Evolutionary conservation across 768 basidiomycete species (phyloP), one percentile per base, ranked within the genome.

Genomic region (Lenzites betulinus): DNA sequence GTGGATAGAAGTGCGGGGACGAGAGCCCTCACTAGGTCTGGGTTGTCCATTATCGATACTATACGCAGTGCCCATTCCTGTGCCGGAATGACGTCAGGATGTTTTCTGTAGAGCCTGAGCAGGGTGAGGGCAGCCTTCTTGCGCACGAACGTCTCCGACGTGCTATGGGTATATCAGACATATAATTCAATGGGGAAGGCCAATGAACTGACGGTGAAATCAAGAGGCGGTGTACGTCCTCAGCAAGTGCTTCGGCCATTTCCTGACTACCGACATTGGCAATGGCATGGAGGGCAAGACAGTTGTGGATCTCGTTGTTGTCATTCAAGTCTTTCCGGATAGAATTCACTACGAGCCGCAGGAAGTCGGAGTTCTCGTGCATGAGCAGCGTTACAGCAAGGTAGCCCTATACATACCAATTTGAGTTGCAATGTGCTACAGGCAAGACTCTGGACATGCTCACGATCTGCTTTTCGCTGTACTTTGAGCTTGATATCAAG

Each of bases 401-500:
- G 75, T 99, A 99, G 48, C 97, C 97, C 96, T 98, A n/a, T 22
- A 42, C 11, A 46, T 23, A 33, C 30, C 30, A 23, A 28, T 12
- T 51, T 62, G 28, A 64, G 44, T 26, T 39, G 22, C 15, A 5
- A 30, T 16, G 12, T 51, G 35, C n/a, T 20, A 49, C 26, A 58
- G 59, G 50, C 59, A 38, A 52, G 23, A 41, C 42, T 25, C 15
- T 22, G 44, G 43, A 57, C 39, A 30, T 54, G 74, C 92, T 65
- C 71, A 97, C 96, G 64, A 99, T 98, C 74, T 99, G 97, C 76
- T 99, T 99, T 79, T 99, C 97, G 69, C 90, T 94, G 72, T 99
- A 99, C 69, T 98, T 98, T 33, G 84, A 75, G 69, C 92, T 94
- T 26, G 95, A 92, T 66, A 99, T 98, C 65, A 99, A 83, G 74